These are phyloP conservation scores for Cutaneotrichosporon spelunceum DNA, from an alignment of 1,284 basidiomycete genomes.

Conservation along the genomic window DNA sequence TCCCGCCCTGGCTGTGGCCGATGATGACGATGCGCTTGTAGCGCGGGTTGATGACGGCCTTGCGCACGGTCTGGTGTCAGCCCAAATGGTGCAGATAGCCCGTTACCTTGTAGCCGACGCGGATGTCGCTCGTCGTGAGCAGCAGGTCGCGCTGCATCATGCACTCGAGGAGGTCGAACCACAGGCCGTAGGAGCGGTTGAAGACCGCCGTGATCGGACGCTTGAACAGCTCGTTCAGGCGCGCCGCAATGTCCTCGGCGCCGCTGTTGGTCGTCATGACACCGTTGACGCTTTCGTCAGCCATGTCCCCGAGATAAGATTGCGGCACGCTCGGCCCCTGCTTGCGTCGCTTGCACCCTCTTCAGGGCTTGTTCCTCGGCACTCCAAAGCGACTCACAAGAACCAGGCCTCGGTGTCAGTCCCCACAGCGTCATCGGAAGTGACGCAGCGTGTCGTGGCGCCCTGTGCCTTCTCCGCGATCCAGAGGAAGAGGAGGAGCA, in stretches of 20 bases:
- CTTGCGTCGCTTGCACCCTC: neutral
- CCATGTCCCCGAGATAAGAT: neutral
- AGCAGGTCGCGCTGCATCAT: constrained; percentile 39
- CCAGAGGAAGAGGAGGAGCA: constrained; percentile 11
- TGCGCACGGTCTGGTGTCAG: constrained; percentile 12
- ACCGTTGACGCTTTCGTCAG: constrained; percentile 37
- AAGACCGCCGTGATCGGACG: constrained; percentile 34
- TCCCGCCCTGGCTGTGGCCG: constrained; percentile 41
- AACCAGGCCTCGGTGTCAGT: constrained; percentile 31
- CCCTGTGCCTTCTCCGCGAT: constrained; percentile 13
- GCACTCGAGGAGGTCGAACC: constrained; percentile 41
- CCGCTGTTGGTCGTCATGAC: constrained; percentile 32
- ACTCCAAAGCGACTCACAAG: constrained; percentile 27
- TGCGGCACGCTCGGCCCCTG: neutral
- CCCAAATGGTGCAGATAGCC: neutral
- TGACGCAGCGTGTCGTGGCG: constrained; percentile 3
- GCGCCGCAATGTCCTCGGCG: constrained; percentile 27
- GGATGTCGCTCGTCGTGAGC: constrained; percentile 31
- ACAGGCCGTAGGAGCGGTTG: constrained; percentile 38
- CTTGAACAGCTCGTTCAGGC: constrained; percentile 30
- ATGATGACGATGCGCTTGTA: constrained; percentile 39
- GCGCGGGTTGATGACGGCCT: constrained; percentile 20
- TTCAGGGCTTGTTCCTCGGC: neutral
- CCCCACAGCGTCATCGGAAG: constrained; percentile 1
- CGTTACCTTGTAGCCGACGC: constrained; percentile 27